These are phyloP conservation scores for Lachnellula cervina DNA, from an alignment of 2,329 filamentous ascomycete genomes.

Conservation along the genomic window DNA sequence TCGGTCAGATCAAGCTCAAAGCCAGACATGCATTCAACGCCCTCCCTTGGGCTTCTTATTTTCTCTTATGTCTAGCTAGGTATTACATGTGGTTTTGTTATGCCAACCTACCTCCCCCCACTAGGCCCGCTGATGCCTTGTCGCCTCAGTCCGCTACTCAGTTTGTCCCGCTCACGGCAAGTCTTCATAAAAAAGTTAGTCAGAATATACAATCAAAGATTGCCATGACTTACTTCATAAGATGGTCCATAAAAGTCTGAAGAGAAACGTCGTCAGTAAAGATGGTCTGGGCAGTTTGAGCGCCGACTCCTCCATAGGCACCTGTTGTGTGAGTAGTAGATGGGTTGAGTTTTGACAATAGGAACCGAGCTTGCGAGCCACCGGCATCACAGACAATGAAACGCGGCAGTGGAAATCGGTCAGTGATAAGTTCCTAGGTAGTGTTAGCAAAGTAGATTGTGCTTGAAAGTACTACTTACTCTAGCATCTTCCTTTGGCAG, in stretches of 20 bases:
- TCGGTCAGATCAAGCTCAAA: no score
- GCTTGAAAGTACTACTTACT: conserved; percentile 46
- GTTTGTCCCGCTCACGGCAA: conserved; percentile 61
- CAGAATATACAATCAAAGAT: not conserved
- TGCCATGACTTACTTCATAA: conserved; percentile 79
- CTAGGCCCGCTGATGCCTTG: not conserved
- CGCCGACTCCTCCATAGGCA: conserved; percentile 80
- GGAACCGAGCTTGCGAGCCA: conserved; percentile 93
- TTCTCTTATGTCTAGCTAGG: not conserved
- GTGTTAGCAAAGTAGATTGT: conserved; percentile 15
- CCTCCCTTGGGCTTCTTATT: not conserved
- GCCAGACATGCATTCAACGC: no score
- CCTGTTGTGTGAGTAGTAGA: conserved; percentile 94
- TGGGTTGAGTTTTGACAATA: conserved; percentile 94
- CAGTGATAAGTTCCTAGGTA: conserved; percentile 82
- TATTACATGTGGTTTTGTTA: not conserved
- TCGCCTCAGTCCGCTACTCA: conserved; percentile 31
- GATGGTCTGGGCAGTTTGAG: conserved; percentile 90
- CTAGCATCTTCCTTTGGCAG: conserved; percentile 95
- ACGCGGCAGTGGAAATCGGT: conserved; percentile 94
- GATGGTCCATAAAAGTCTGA: conserved; percentile 98
- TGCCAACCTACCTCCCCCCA: not conserved
- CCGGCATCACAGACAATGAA: conserved; percentile 99
- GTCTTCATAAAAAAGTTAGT: conserved; percentile 33
- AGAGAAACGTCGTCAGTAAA: conserved; percentile 98